Conservation (phyloP, 1,284 basidiomycete genomes). For the Marasmius oreades region DNA sequence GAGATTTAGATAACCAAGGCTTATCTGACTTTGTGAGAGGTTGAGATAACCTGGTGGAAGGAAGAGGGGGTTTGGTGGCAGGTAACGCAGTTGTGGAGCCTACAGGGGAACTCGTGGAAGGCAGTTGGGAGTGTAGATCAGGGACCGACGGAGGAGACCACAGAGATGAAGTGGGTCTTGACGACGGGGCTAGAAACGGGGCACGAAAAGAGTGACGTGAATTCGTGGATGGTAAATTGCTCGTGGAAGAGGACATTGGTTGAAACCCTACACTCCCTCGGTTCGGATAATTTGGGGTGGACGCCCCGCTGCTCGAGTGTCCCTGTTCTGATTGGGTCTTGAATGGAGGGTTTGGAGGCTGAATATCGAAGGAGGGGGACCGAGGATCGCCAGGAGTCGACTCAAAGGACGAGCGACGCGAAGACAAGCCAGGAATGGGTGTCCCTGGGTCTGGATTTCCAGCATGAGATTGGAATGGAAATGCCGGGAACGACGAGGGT, state of each 20-base stretch:
- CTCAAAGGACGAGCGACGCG: slow-evolving; percentile 25
- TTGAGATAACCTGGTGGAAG: slow-evolving; percentile 42
- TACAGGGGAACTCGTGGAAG: slow-evolving; percentile 24
- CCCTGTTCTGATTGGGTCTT: slow-evolving; percentile 27
- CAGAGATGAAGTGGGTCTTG: slow-evolving; percentile 52
- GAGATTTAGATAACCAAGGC: slow-evolving; percentile 38
- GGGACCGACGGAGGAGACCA: slow-evolving; percentile 56
- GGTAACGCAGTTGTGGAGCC: slow-evolving; percentile 32
- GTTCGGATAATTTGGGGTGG: slow-evolving; percentile 37
- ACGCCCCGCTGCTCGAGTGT: slow-evolving; percentile 19
- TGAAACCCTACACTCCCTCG: slow-evolving; percentile 43
- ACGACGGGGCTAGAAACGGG: slow-evolving; percentile 65
- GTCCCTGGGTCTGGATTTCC: slow-evolving; percentile 55
- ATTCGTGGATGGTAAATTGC: slow-evolving; percentile 29
- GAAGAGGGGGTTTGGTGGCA: slow-evolving; percentile 38
- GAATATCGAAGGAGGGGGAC: slow-evolving; percentile 15
- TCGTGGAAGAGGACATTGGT: slow-evolving; percentile 1
- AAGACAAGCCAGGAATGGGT: slow-evolving; percentile 34
- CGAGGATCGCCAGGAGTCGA: slow-evolving; percentile 11
- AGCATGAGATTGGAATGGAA: slow-evolving; percentile 55
- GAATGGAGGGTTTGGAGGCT: slow-evolving; percentile 45
- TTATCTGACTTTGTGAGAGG: slow-evolving; percentile 51
- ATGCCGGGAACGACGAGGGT: slow-evolving; percentile 48
- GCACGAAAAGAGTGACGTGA: slow-evolving; percentile 45
- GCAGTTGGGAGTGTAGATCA: slow-evolving; percentile 13